Percentiles rank a stretch among this genome's conserved stretches.
Evolutionary conservation across 2,329 filamentous ascomycete species (phyloP).

Genomic region (Xylariaceae sp.): DNA sequence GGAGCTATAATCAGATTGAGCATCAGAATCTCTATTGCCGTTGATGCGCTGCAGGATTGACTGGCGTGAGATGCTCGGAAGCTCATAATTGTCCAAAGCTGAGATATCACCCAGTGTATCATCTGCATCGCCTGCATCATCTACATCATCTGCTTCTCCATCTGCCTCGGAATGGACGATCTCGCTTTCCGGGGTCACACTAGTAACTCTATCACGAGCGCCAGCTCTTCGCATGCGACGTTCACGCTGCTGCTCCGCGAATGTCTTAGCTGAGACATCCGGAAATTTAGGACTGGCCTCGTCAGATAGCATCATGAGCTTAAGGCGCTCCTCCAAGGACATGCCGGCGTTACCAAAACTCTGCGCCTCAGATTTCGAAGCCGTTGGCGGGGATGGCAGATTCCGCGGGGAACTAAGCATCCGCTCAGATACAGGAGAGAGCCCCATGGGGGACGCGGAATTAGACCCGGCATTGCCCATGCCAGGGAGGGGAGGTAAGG

Average conservation of each 20-base stretch:
- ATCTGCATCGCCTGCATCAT: constrained; percentile 46
- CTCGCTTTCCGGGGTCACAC: constrained; percentile 41
- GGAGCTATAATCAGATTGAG: constrained; percentile 58
- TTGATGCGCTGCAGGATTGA: constrained; percentile 88
- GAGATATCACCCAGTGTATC: constrained; percentile 57
- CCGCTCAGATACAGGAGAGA: constrained; percentile 67
- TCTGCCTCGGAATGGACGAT: constrained; percentile 35
- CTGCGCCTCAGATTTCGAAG: constrained; percentile 71
- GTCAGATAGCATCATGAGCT: constrained; percentile 81
- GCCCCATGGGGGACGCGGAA: constrained; percentile 56
- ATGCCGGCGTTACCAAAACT: constrained; percentile 70
- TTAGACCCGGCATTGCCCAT: constrained; percentile 40
- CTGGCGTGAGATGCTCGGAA: constrained; percentile 83
- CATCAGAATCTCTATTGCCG: constrained; percentile 50
- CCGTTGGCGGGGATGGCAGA: constrained; percentile 68
- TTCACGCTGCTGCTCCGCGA: constrained; percentile 61
- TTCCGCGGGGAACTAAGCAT: constrained; percentile 61
- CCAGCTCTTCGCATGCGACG: constrained; percentile 61
- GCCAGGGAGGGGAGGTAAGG: constrained; percentile 78
- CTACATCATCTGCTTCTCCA: constrained; percentile 36
- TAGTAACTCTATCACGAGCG: constrained; percentile 41
- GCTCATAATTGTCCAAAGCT: constrained; percentile 54
- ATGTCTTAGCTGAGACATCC: constrained; percentile 40
- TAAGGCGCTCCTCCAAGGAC: constrained; percentile 78
- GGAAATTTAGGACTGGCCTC: constrained; percentile 37